phyloP scores from a whole-genome alignment of 192 early-diverging fungal species.

The Backusella psychrophila region DNA sequence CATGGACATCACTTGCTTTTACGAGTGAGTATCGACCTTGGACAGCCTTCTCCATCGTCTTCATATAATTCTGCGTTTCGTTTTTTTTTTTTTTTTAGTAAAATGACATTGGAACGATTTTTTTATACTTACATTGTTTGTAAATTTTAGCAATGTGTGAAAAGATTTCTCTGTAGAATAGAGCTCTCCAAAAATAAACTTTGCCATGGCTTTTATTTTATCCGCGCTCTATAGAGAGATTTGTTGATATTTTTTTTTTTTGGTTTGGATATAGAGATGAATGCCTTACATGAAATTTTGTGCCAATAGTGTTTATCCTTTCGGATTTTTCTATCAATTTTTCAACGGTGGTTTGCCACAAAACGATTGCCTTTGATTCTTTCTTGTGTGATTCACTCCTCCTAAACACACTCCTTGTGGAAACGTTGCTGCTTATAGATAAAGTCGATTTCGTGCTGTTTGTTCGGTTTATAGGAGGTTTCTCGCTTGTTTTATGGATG shows the following conservation, averaged over 20 bases:
- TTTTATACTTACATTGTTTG: constrained; percentile 45
- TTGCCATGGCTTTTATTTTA: constrained; percentile 6
- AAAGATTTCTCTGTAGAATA: constrained; percentile 31
- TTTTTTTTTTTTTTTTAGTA: too few relatives aligned
- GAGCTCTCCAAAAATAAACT: constrained; percentile 30
- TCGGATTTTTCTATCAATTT: not conserved
- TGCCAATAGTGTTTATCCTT: not conserved
- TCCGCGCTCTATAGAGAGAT: not conserved
- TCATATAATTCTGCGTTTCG: constrained; percentile 36
- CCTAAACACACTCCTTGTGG: not conserved
- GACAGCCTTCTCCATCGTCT: constrained; percentile 24
- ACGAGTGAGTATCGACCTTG: constrained; percentile 29
- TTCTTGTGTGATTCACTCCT: not conserved
- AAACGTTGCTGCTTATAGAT: not conserved
- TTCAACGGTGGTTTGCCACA: not conserved
- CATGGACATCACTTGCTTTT: constrained; percentile 27
- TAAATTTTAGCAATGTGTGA: constrained; percentile 35
- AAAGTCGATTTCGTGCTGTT: not conserved
- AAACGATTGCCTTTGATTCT: not conserved
- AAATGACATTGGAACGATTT: not conserved
- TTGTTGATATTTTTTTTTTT: not conserved
- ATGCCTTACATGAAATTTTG: not conserved
- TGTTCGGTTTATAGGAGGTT: not conserved
- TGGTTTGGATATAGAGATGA: not conserved
- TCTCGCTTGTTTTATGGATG: not conserved